Percentiles rank a stretch among this genome's conserved stretches.
Evolutionary conservation across 2,329 filamentous ascomycete species (phyloP).

Genomic region (Passalora sequoiae): DNA sequence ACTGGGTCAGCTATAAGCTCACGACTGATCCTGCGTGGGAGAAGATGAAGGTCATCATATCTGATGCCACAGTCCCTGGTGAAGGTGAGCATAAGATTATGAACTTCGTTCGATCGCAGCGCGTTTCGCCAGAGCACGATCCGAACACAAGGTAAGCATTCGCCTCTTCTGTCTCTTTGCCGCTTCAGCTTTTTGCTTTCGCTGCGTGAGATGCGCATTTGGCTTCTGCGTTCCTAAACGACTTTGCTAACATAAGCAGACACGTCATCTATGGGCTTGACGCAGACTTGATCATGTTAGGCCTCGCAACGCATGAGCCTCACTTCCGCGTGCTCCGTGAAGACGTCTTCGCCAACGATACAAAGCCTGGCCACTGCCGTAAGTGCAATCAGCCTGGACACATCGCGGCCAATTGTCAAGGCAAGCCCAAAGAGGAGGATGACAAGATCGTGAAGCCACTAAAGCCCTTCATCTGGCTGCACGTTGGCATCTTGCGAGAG

Average conservation of each 20-base stretch:
- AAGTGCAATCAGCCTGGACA: slow-evolving; percentile 92
- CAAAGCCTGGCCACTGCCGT: slow-evolving; percentile 73
- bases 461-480: slow-evolving; percentile 98
- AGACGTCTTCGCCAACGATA: slow-evolving; percentile 90
- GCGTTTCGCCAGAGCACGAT: slow-evolving; percentile 82
- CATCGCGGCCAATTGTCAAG: slow-evolving; percentile 77
- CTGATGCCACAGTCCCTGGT: slow-evolving; percentile 92
- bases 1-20: slow-evolving; percentile 96
- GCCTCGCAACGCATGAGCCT: slow-evolving; percentile 92
- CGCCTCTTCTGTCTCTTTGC: slow-evolving; percentile 9
- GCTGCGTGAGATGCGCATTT: slow-evolving; percentile 5
- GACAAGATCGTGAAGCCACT: slow-evolving; percentile 76
- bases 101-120: slow-evolving; percentile 93
- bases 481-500: slow-evolving; percentile 85
- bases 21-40: slow-evolving; percentile 96
- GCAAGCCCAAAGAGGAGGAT: slow-evolving; percentile 64
- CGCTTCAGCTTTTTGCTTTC: slow-evolving; percentile 12
- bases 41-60: slow-evolving; percentile 95
- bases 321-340: slow-evolving; percentile 94
- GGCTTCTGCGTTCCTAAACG: not conserved
- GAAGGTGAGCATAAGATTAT: slow-evolving; percentile 99
- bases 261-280: slow-evolving; percentile 98
- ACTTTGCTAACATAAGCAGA: slow-evolving; percentile 41
- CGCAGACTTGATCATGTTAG: slow-evolving; percentile 97
- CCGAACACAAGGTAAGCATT: slow-evolving; percentile 64